phyloP scores from a whole-genome alignment of 225 moss, liverwort and hornwort species.

The Marchantia paleacea region DNA sequence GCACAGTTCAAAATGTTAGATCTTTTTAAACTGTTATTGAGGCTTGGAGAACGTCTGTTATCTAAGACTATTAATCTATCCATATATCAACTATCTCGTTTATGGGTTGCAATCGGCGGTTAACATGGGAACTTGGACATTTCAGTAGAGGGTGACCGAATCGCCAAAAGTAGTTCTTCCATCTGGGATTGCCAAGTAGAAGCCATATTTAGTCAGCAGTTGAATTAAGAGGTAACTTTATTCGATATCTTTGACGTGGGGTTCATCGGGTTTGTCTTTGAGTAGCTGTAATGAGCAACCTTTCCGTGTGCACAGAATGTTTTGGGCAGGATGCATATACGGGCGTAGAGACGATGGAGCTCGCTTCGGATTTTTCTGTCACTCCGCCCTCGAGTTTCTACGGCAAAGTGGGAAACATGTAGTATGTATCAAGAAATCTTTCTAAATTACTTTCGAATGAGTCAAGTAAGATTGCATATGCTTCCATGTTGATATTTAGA shows the following conservation, averaged over 20 bases:
- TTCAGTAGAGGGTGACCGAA: too few relatives aligned
- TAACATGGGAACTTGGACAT: too few relatives aligned
- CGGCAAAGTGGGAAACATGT: slow-evolving; percentile 37
- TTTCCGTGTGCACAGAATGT: slow-evolving; percentile 30
- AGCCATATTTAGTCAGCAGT: neutral
- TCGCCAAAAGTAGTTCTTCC: too few relatives aligned
- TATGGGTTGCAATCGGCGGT: too few relatives aligned
- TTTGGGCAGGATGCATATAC: slow-evolving; percentile 50
- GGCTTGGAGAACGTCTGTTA: too few relatives aligned
- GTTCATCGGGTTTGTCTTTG: neutral
- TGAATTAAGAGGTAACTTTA: neutral
- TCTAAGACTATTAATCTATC: too few relatives aligned
- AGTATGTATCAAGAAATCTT: slow-evolving; percentile 14
- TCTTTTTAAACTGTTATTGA: too few relatives aligned
- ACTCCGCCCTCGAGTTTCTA: slow-evolving; percentile 45
- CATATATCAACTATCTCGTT: too few relatives aligned
- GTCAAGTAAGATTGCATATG: too few relatives aligned
- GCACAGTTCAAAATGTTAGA: neutral
- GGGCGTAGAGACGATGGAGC: slow-evolving; percentile 43
- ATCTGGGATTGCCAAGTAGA: neutral
- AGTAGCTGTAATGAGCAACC: neutral
- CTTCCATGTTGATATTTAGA: too few relatives aligned
- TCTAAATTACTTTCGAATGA: too few relatives aligned
- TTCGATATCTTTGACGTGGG: neutral
- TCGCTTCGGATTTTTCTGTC: slow-evolving; percentile 45